Conservation (phyloP, 176 grass and related monocot genomes). For the Triticum dicoccoides region DNA sequence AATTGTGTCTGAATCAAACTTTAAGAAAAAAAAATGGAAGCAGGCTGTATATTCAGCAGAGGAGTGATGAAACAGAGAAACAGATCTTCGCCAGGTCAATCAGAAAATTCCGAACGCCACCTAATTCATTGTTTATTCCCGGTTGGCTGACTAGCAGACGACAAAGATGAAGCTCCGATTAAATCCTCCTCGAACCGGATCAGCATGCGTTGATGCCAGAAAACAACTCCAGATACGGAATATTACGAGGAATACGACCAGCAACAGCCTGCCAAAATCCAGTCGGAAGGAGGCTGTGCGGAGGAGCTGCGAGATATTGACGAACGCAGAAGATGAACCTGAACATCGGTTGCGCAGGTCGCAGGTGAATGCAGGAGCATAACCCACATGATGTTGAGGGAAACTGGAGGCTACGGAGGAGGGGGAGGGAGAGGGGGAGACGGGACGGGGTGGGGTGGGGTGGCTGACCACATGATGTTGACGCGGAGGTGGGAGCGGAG, state of each 20-base stretch:
- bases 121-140: neutral
- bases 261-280: conserved; percentile 17
- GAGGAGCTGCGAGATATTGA: neutral
- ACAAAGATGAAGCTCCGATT: neutral
- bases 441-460: neutral
- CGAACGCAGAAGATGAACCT: neutral
- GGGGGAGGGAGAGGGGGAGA: too few species aligned
- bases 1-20: neutral
- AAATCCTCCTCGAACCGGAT: neutral
- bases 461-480: conserved; percentile 90
- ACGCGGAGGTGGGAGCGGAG: conserved; percentile 94
- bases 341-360: neutral
- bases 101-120: neutral
- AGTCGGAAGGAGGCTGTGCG: neutral
- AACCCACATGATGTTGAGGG: too few species aligned
- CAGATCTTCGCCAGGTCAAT: conserved; percentile 21
- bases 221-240: neutral
- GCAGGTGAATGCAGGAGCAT: too few species aligned
- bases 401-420: too few species aligned
- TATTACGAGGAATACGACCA: neutral
- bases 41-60: neutral
- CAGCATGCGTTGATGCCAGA: neutral
- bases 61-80: neutral
- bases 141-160: neutral
- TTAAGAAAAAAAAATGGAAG: neutral